A percentile compares a stretch with the other conserved stretches of the same genome.
phyloP scores from a whole-genome alignment of 805 yeast species.

The Sugiyamaella americana region DNA sequence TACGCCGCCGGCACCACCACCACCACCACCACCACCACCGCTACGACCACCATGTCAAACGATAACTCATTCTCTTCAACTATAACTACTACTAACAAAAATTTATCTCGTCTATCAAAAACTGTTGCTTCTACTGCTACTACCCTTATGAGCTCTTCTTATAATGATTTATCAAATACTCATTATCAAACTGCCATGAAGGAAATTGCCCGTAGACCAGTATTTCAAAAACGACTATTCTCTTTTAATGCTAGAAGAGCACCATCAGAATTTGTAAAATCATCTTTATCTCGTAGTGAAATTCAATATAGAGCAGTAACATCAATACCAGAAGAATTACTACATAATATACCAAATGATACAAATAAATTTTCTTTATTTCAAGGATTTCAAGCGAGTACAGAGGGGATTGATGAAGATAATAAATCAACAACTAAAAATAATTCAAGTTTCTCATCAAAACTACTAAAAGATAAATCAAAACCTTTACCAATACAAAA shows the following conservation, averaged over 20 bases:
- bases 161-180: conserved; percentile 34
- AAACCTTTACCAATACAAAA: conserved; percentile 36
- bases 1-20: too few relatives aligned
- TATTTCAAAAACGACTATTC: conserved; percentile 37
- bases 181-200: conserved; percentile 43
- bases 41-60: conserved; percentile 5
- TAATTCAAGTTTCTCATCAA: conserved; percentile 22
- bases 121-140: conserved; percentile 36
- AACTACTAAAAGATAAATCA: conserved; percentile 24
- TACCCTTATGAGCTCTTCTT: conserved; percentile 27
- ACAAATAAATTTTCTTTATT: conserved; percentile 44
- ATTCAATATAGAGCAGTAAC: conserved; percentile 45
- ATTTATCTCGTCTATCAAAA: conserved; percentile 33
- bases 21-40: too few relatives aligned
- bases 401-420: conserved; percentile 8
- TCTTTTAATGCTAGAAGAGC: conserved; percentile 27
- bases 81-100: conserved; percentile 35
- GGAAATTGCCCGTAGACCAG: conserved; percentile 37
- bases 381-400: conserved; percentile 62
- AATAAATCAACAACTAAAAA: conserved; percentile 17
- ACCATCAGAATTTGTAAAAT: conserved; percentile 31
- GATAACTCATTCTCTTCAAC: conserved; percentile 32
- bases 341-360: conserved; percentile 45
- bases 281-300: conserved; percentile 30
- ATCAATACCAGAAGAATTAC: conserved; percentile 55